Percentiles rank a stretch among this genome's conserved stretches.
phyloP scores from a whole-genome alignment of 768 basidiomycete genomes.

The Xerocomellus intermedius region DNA sequence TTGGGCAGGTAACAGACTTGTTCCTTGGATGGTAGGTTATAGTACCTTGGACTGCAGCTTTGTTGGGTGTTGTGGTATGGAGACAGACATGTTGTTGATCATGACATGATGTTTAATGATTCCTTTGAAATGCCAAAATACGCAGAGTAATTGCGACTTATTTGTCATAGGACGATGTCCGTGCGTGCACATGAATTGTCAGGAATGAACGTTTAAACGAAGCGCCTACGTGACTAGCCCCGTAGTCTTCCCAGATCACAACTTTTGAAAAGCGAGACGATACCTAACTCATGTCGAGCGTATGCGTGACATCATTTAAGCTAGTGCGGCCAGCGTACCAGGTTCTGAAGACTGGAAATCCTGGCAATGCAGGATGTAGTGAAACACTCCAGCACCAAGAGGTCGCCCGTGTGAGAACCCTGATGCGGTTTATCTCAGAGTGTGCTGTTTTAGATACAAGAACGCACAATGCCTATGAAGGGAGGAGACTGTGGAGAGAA shows the following conservation, averaged over 20 bases:
- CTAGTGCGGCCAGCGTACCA: too few species aligned
- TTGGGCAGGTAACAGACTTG: constrained; percentile 76
- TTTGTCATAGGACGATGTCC: not conserved
- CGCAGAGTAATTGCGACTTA: not conserved
- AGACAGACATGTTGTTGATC: not conserved
- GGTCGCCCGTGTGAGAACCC: too few species aligned
- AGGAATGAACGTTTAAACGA: too few species aligned
- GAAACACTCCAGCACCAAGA: not conserved
- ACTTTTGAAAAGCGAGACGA: not conserved
- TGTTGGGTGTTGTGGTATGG: not conserved
- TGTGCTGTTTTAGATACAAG: too few species aligned
- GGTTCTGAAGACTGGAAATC: not conserved
- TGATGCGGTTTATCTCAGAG: too few species aligned
- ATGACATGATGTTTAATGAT: not conserved
- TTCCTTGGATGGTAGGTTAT: constrained; percentile 74
- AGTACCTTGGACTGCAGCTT: not conserved
- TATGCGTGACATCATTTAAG: too few species aligned
- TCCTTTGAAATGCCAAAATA: not conserved
- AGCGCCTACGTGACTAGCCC: not conserved
- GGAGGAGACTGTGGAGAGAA: not conserved
- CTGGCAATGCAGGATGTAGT: not conserved
- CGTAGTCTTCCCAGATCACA: not conserved
- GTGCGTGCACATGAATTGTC: too few species aligned
- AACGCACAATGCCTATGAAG: too few species aligned
- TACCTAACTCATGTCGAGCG: not conserved